Evolutionary conservation across 2,329 filamentous ascomycete genomes (phyloP), one percentile per base, ranked within the genome.

Genomic region (Dactylellina parvicollis): DNA sequence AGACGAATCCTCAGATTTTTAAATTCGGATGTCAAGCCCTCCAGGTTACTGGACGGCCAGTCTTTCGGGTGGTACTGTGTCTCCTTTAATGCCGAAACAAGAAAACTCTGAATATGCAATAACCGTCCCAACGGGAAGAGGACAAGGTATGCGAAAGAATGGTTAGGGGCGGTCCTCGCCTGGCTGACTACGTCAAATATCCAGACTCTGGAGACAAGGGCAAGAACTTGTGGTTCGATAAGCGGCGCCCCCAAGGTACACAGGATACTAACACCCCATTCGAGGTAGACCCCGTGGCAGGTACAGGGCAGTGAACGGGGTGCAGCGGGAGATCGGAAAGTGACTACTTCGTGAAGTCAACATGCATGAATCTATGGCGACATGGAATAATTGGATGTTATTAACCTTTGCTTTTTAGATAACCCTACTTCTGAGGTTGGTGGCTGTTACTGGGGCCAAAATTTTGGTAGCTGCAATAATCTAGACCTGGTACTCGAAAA

Each of bases 31-130:
- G 44, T 60, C 49, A 60, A 54, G 59, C 32, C 44, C 34, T 49
- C 49, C 49, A 46, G 47, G 49, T 34, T 38, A 60, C 22, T 47
- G 34, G 32, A 65, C 46, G 46, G 54, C 52, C 36, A 59, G 42
- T 59, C 56, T 49, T 20, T 32, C 59, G 49, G 65, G 52, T 65
- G 50, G 18, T 64, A 72, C 36, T 34, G 24, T 52, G 69, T 49
- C 36, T 59, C 67, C 54, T 64, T 72, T 72, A 72, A 40, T 72
- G 59, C 59, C 59, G 36, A 65, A 72, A 72, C 67, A 72, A 72
- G 67, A 65, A 72, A 64, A 65, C 59, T 72, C 34, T 28, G 42
- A 10, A 60, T 65, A 65, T 65, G 42, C 67, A 65, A 52, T 64
- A 55, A 44, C 24, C 42, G 30, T 42, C 24, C 12, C 34, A 54